Percentiles rank a stretch among this genome's conserved stretches.
These are phyloP conservation scores for Botrytis elliptica DNA, from an alignment of 2,329 filamentous ascomycete species.

Conservation along the genomic window DNA sequence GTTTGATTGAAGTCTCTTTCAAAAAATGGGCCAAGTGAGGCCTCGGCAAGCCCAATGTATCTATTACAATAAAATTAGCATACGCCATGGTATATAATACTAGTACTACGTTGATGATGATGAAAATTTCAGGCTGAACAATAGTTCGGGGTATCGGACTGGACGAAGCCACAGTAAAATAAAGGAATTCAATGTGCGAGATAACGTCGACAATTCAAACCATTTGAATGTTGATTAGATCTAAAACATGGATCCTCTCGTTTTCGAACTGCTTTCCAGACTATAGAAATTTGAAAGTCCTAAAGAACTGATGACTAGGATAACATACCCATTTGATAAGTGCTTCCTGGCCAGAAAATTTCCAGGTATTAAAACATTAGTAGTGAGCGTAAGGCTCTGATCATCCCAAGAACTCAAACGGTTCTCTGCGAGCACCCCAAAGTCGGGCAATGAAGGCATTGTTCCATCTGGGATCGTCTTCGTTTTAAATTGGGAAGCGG, in stretches of 20 bases:
- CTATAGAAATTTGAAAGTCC: background rate
- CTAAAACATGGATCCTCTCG: background rate
- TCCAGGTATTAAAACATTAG: constrained; percentile 20
- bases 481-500: constrained; percentile 21
- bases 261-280: background rate
- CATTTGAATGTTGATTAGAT: background rate
- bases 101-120: background rate
- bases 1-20: constrained; percentile 29
- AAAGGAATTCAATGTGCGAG: background rate
- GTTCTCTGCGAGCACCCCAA: constrained; percentile 17
- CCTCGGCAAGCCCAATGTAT: constrained; percentile 23
- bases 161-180: background rate
- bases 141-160: background rate
- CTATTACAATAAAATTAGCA: constrained; percentile 1
- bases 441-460: constrained; percentile 15
- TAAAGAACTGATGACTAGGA: background rate
- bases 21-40: constrained; percentile 26
- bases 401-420: constrained; percentile 17
- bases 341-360: constrained; percentile 24
- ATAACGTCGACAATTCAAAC: background rate
- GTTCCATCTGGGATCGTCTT: constrained; percentile 20
- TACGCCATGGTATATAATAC: background rate
- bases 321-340: constrained; percentile 28
- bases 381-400: constrained; percentile 12
- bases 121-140: background rate